Conservation (phyloP, 108 stramenopile genomes). For the Fragilariopsis cylindrus region DNA sequence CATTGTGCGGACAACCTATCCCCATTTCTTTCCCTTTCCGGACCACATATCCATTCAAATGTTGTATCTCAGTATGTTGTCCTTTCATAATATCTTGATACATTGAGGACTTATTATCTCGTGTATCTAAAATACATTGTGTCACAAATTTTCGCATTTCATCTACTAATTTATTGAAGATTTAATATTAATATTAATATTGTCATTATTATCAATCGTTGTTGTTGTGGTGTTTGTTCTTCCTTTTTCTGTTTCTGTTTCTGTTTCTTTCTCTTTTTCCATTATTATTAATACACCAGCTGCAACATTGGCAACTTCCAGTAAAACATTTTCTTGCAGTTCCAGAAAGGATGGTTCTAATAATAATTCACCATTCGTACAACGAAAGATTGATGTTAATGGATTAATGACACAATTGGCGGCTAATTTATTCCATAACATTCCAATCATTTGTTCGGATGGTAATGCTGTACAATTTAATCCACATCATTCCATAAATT, state of each 20-base stretch:
- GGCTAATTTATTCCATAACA: slow-evolving; percentile 71
- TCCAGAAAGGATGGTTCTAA: slow-evolving; percentile 26
- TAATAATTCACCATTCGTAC: slow-evolving; percentile 48
- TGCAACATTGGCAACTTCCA: slow-evolving; percentile 30
- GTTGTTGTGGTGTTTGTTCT: neutral
- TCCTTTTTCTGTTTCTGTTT: neutral
- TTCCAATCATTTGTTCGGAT: slow-evolving; percentile 33
- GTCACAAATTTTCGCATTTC: slow-evolving; percentile 44
- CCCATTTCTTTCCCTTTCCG: slow-evolving; percentile 47
- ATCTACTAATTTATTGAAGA: neutral
- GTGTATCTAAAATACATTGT: slow-evolving; percentile 61
- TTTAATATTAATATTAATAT: neutral
- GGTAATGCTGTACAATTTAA: slow-evolving; percentile 26
- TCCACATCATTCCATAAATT: slow-evolving; percentile 31
- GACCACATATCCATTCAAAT: slow-evolving; percentile 77
- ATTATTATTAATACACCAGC: neutral
- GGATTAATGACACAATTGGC: slow-evolving; percentile 79
- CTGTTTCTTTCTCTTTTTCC: neutral
- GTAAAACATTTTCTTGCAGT: slow-evolving; percentile 13
- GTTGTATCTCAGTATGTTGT: slow-evolving; percentile 67
- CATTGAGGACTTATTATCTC: slow-evolving; percentile 79
- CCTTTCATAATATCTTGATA: slow-evolving; percentile 57
- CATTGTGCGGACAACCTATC: slow-evolving; percentile 52
- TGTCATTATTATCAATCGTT: too few species aligned
- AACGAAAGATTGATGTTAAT: slow-evolving; percentile 48